phyloP scores from a whole-genome alignment of 805 yeast genomes.

The Kodamaea kaohsiungensis region DNA sequence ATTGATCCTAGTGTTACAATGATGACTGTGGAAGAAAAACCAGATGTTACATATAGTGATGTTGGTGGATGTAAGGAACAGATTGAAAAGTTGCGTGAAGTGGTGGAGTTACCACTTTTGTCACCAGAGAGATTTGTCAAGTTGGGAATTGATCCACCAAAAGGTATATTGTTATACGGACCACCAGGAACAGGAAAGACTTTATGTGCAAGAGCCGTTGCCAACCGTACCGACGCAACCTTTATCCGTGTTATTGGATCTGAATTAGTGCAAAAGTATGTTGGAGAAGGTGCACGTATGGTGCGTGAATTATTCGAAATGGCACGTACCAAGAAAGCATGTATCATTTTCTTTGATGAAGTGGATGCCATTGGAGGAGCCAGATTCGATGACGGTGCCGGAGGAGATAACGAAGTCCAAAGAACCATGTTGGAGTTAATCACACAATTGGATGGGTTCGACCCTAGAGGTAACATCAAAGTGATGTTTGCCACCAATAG shows the following conservation, averaged over 20 bases:
- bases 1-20: constrained; percentile 98
- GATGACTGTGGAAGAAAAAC: constrained; percentile 99
- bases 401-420: constrained; percentile 98
- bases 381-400: constrained; percentile 99
- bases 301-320: constrained; percentile 97
- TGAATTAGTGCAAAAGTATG: constrained; percentile 96
- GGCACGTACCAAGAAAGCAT: constrained; percentile 98
- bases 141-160: constrained; percentile 98
- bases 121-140: constrained; percentile 97
- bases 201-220: constrained; percentile 97
- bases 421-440: constrained; percentile 98
- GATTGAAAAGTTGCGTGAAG: constrained; percentile 94
- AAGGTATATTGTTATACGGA: constrained; percentile 93
- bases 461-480: constrained; percentile 97
- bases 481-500: constrained; percentile 99
- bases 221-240: constrained; percentile 98
- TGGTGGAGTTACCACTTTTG: constrained; percentile 88
- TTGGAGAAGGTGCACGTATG: constrained; percentile 99
- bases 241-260: constrained; percentile 98
- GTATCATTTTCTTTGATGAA: constrained; percentile 97
- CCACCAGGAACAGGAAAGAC: constrained; percentile 99
- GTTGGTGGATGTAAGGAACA: constrained; percentile 99
- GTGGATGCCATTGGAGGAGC: constrained; percentile 99
- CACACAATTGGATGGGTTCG: constrained; percentile 97
- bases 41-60: constrained; percentile 97